Evolutionary conservation across 805 yeast species (phyloP), one percentile per base, ranked within the genome.

Genomic region (Starmerella potacharoeniae): DNA sequence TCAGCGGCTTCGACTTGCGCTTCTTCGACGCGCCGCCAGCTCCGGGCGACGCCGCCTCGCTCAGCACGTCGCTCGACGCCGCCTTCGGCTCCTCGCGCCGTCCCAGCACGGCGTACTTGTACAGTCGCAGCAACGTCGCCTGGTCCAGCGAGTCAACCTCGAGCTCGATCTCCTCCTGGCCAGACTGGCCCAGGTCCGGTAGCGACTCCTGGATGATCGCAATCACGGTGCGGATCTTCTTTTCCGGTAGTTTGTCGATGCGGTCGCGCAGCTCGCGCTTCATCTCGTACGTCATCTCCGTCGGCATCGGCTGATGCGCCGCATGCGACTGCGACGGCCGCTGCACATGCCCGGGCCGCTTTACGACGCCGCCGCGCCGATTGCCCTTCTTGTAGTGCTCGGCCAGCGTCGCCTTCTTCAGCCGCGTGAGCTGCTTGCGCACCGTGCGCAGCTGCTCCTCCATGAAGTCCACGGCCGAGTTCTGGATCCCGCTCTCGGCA

Each of bases 131-230:
- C 53, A 91, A 77, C 1, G 97, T 90, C 43, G 79, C 73, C 60
- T 87, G 88, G 64, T 87, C 96, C 62, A 93, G 77, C 70, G 84
- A 84, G 68, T 93, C 97, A 82, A 93, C 85, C 70, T 93, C 98
- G 57, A 93, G 77, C 74, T 93, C 98, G 58, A 93, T 93, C 73
- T 93, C 97, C 55, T 91, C 97, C 64, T 88, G 91, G 56, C 76
- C 78, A 63, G 67, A 70, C 62, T 65, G 74, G 63, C 69, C 77
- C 62, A 78, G 75, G 58, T 79, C 85, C 5, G 82, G 82, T 77
- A 83, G 75, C 52, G 82, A 76, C 68, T 86, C 93, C 65, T 84
- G 84, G 61, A 93, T 88, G 59, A 93, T 88, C 51, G 84, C 80
- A 58, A 91, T 77, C 36, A 89, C 95, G 57, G 85, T 84, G 62